Base-by-base conservation (phyloP, 2,329 filamentous ascomycete species). In the Exophiala lecanii-corni region DNA sequence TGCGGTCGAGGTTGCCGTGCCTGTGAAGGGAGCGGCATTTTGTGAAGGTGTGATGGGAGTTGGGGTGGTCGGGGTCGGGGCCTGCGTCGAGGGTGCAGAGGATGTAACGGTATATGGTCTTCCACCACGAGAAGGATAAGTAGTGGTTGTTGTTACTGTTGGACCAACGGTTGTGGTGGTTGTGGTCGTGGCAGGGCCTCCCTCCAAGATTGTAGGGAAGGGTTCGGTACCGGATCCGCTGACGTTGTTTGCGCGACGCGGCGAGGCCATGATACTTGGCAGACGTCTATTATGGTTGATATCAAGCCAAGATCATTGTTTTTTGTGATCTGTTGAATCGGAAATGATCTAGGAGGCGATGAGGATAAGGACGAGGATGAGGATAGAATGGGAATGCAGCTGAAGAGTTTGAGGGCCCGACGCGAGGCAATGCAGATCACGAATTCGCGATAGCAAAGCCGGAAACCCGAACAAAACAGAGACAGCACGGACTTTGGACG, bases 101-200 rank as follows among this genome's bases (percentile, higher is more conserved):
- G 49, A 46, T 9, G 49, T 51, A 12, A 51, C 21, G 12, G 44
- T 50, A 18, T 53, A 53, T 16, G 50, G 50, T 36, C 43, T 47
- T 26, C 23, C 23, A 15, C 43, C 47, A 33, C 46, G 47, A 36
- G 45, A 45, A 31, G 37, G 21, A 19, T 45, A 13, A 6, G 47
- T 45, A 4, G 47, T 47, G 28, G 50, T 50, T 12, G 41, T 40
- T 3, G 48, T 45, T 4, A 44, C 45, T 7, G 39, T 43, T 4
- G 38, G 43, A 2, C 38, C 41, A 4, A 32, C 43, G 7, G 47
- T 50, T 5, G 50, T 49, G 2, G 41, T 48, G 4, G 47, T 43
- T 2, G 39, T 41, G 13, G 45, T 43, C n/a, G 19, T 41, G 32
- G 30, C 47, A n/a, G 47, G 43, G 12, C 39, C 49, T 5, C 32